Evolutionary conservation across 306 rosid genomes (phyloP), one percentile per base, ranked within the genome.

Genomic region (Inga laurina): DNA sequence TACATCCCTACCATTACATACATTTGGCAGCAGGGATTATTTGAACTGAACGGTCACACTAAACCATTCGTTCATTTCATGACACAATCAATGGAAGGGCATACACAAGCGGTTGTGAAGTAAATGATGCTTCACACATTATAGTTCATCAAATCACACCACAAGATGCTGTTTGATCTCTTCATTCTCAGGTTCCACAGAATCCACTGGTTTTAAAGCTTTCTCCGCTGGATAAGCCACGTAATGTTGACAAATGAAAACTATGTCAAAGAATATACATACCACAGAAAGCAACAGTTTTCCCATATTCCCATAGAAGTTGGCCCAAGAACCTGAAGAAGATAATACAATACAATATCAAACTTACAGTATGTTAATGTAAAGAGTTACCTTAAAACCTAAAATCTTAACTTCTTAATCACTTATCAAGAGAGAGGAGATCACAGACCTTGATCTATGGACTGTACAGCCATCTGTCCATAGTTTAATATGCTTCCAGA

Each of bases 371-470:
- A 68, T 51, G 79, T 82, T 61, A 39, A 39, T 6, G 43, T 0
- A 39, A 77, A 19, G 48, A 44, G 13, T 8, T 9, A 2, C 3
- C 72, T 61, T 56, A 8, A 80, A 24, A 19, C 52, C 5, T 46
- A 46, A 46, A 46, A 12, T 46, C 0, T 46, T 10, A 46, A 46
- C 52, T 13, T 3, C 2, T 11, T 3, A 75, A 10, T 49, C 12
- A 56, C 37, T 79, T 19, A 78, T 78, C 77, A 75, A 46, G 35
- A 24, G 69, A 39, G 43, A 39, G 43, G 8, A 39, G 8, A 6
- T 39, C 43, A 39, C 8, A 30, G 62, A 96, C 99, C 90, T 92
- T 96, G 98, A 84, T 96, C 99, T 73, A 90, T 70, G 21, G 98
- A 96, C 81, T 96, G 99, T 79, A 96, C 88, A 79, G 76, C 87